Evolutionary conservation across 768 basidiomycete genomes (phyloP).

Genomic region (Strobilomyces dryophilus): DNA sequence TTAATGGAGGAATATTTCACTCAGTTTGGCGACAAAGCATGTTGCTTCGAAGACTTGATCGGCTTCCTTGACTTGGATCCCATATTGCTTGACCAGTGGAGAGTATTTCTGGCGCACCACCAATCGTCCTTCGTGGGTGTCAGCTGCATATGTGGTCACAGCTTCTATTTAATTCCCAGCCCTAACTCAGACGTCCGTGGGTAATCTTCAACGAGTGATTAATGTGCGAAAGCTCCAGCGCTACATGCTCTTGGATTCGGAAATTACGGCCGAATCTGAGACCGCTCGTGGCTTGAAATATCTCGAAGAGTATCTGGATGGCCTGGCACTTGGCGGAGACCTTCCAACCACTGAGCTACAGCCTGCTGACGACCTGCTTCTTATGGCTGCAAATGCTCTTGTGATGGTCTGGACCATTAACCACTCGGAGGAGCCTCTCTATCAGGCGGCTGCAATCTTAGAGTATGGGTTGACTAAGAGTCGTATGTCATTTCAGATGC

Average conservation of each 20-base stretch:
- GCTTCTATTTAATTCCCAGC: conserved; percentile 13
- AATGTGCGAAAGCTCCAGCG: conserved; percentile 77
- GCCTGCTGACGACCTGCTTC: conserved; percentile 79
- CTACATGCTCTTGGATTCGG: conserved; percentile 44
- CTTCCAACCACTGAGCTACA: conserved; percentile 78
- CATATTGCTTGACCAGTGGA: conserved; percentile 48
- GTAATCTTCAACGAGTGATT: conserved; percentile 62
- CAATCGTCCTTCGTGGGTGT: conserved; percentile 46
- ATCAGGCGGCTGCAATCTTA: conserved; percentile 59
- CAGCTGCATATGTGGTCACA: conserved; percentile 6
- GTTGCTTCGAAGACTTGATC: conserved; percentile 83
- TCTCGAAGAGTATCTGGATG: conserved; percentile 58
- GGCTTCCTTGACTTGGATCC: conserved; percentile 55
- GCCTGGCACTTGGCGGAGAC: conserved; percentile 59
- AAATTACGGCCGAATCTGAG: conserved; percentile 58
- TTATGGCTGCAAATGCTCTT: conserved; percentile 67
- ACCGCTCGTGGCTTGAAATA: conserved; percentile 47
- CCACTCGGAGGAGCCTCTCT: conserved; percentile 53
- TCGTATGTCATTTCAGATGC: conserved; percentile 75
- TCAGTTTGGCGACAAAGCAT: conserved; percentile 73
- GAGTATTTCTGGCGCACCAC: conserved; percentile 46
- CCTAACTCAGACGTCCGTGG: conserved; percentile 40
- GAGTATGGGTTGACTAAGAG: conserved; percentile 72
- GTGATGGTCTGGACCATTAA: conserved; percentile 60
- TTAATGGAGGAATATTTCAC: conserved; percentile 68